Conservation (phyloP, 2,329 filamentous ascomycete species). For the Domatiomyces catenatus region DNA sequence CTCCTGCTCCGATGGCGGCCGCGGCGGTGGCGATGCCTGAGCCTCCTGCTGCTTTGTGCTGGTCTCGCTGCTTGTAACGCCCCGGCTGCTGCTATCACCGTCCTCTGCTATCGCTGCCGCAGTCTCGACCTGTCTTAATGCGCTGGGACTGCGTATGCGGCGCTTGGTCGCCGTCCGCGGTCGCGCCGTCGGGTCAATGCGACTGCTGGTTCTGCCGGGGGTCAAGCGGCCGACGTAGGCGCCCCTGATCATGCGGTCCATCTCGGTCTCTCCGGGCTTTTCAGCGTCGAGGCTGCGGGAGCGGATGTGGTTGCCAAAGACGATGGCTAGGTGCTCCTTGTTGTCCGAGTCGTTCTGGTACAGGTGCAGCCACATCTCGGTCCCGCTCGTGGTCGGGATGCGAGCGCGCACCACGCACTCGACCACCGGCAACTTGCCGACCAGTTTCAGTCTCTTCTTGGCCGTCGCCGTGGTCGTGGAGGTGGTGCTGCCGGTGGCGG, state of each 20-base stretch:
- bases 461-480: constrained; percentile 15
- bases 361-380: constrained; percentile 92
- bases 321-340: constrained; percentile 93
- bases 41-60: neutral
- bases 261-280: constrained; percentile 33
- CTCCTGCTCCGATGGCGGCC: neutral
- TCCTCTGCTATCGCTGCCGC: constrained; percentile 9
- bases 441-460: constrained; percentile 50
- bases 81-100: neutral
- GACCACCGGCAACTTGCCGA: constrained; percentile 66
- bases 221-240: constrained; percentile 80
- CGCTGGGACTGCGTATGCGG: constrained; percentile 5
- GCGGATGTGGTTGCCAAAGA: constrained; percentile 78
- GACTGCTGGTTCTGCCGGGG: constrained; percentile 66
- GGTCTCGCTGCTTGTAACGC: neutral
- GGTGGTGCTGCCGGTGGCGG: too few relatives aligned
- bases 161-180: neutral
- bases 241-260: constrained; percentile 71
- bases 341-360: constrained; percentile 87
- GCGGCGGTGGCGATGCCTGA: neutral
- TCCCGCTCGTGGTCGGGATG: constrained; percentile 79
- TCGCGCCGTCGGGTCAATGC: constrained; percentile 33
- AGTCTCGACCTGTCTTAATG: constrained; percentile 17
- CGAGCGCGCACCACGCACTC: constrained; percentile 85
- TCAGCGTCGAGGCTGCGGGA: constrained; percentile 42